These are phyloP conservation scores for Bifiguratus adelaidae DNA, from an alignment of 192 early-diverging fungal genomes.

Conservation along the genomic window DNA sequence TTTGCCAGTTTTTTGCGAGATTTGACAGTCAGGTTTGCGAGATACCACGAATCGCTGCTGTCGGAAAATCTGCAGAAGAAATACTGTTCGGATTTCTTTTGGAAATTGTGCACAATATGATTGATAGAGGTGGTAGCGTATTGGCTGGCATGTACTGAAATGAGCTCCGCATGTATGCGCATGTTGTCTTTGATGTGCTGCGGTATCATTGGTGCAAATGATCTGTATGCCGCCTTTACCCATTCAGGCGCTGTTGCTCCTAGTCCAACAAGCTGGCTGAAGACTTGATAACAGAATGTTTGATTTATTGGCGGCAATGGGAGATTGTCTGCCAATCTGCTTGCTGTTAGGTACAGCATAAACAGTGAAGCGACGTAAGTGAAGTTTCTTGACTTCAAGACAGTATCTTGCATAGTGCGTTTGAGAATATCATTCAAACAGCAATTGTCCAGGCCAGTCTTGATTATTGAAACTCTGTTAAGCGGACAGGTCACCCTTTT, in stretches of 20 bases:
- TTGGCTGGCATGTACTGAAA: background rate
- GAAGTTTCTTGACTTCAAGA: background rate
- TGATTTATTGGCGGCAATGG: background rate
- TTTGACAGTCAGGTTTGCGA: background rate
- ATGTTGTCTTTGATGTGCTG: too few relatives aligned
- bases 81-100: background rate
- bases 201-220: too few relatives aligned
- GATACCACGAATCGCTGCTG: background rate
- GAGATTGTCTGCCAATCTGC: background rate
- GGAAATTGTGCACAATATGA: background rate
- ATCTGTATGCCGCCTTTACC: too few relatives aligned
- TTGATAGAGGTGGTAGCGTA: background rate
- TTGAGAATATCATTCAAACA: background rate
- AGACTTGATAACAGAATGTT: background rate
- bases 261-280: background rate
- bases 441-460: background rate
- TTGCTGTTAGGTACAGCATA: background rate
- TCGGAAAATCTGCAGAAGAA: background rate
- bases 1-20: background rate
- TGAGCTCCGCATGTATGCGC: too few relatives aligned
- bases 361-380: background rate
- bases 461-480: background rate
- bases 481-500: background rate
- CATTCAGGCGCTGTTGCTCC: background rate
- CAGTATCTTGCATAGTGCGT: background rate